phyloP scores from a whole-genome alignment of 2,329 filamentous ascomycete species.

The Diplodia mutila region DNA sequence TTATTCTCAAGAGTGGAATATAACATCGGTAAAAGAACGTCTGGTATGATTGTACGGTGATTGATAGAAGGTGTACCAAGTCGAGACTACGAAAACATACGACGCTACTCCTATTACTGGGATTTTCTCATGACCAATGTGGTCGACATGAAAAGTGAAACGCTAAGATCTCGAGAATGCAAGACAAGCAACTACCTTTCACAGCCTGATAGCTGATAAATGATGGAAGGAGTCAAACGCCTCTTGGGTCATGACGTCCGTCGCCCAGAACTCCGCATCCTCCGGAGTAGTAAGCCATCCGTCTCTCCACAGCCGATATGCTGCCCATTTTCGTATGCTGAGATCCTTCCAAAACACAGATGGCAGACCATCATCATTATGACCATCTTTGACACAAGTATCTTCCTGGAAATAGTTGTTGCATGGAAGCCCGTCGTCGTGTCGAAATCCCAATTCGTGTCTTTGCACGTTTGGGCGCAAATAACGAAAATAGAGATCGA shows the following conservation, averaged over 20 bases:
- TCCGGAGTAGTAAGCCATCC: neutral
- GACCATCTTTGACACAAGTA: neutral
- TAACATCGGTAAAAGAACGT: too few species aligned
- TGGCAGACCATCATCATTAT: fast-evolving
- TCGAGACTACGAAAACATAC: too few species aligned
- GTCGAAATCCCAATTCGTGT: neutral
- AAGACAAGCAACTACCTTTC: neutral
- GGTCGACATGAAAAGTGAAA: too few species aligned
- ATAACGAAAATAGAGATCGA: neutral
- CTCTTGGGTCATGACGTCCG: neutral
- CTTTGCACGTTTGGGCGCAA: too few species aligned
- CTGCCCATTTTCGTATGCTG: neutral
- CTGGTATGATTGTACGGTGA: too few species aligned
- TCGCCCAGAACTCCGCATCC: neutral
- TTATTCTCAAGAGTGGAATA: too few species aligned
- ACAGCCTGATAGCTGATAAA: neutral
- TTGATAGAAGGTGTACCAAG: too few species aligned
- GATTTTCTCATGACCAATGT: too few species aligned
- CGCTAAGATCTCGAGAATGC: too few species aligned
- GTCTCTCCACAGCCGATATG: neutral
- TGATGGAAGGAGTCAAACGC: neutral
- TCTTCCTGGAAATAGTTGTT: neutral
- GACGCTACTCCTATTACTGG: too few species aligned
- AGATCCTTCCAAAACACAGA: fast-evolving
- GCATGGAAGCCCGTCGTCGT: neutral